Conservation (phyloP, 805 yeast genomes). For the Grigorovia jiainica region DNA sequence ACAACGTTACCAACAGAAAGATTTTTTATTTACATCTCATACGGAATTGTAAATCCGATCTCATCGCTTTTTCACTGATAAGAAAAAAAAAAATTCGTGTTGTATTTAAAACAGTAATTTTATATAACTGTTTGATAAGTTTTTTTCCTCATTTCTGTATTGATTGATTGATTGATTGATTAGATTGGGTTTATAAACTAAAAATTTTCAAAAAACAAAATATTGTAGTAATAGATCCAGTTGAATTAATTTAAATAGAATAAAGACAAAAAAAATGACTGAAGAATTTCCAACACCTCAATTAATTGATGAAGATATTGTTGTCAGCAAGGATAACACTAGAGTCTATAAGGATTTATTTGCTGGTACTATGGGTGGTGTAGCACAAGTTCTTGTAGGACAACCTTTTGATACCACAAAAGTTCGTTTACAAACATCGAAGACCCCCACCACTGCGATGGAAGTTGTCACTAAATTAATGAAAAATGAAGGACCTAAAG, state of each 20-base stretch:
- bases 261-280: constrained; percentile 27
- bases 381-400: constrained; percentile 90
- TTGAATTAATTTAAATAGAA: too few relatives aligned
- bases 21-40: background rate
- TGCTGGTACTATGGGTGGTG: constrained; percentile 93
- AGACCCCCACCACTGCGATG: constrained; percentile 58
- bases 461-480: constrained; percentile 70
- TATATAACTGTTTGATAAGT: background rate
- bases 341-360: constrained; percentile 63
- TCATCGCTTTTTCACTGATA: background rate
- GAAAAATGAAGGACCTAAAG: constrained; percentile 71
- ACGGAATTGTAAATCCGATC: background rate
- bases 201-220: too few relatives aligned
- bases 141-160: background rate
- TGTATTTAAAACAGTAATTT: background rate
- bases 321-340: constrained; percentile 12
- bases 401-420: constrained; percentile 95
- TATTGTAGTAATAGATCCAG: too few relatives aligned
- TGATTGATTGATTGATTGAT: background rate
- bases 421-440: constrained; percentile 83
- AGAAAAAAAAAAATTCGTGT: background rate
- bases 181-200: background rate
- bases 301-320: constrained; percentile 24
- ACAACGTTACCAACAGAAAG: background rate
- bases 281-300: constrained; percentile 27